A percentile compares a stretch with the other conserved stretches of the same genome.
These are phyloP conservation scores for Aspergillus sp. DNA, from an alignment of 2,329 filamentous ascomycete species.

Conservation along the genomic window DNA sequence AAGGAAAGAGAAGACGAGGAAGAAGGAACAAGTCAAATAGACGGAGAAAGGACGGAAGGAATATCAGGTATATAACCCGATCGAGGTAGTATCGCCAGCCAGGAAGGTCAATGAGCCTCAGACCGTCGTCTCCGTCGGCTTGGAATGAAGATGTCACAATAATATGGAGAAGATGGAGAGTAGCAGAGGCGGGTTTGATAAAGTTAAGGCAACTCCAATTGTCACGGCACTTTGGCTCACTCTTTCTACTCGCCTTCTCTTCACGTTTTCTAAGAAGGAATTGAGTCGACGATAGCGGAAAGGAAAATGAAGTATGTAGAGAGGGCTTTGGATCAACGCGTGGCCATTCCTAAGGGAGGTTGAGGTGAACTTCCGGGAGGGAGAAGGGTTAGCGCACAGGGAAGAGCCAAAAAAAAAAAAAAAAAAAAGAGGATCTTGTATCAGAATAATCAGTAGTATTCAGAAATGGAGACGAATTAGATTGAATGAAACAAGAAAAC, in stretches of 20 bases:
- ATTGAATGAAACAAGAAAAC: not conserved
- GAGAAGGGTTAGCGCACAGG: not conserved
- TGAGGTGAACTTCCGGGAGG: not conserved
- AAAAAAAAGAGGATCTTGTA: not conserved
- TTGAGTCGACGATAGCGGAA: not conserved
- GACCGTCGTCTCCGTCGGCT: not conserved
- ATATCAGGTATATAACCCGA: not conserved
- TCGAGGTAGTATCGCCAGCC: not conserved
- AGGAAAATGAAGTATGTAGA: not conserved
- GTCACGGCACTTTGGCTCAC: no score
- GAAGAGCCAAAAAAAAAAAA: not conserved
- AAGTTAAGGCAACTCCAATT: no score
- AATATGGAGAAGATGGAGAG: not conserved
- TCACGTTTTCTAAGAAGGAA: no score
- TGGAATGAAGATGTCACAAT: not conserved
- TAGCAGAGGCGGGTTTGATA: not conserved
- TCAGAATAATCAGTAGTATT: not conserved
- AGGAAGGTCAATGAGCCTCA: not conserved
- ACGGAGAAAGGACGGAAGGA: not conserved
- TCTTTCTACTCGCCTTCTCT: no score
- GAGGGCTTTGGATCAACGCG: slow-evolving; percentile 13
- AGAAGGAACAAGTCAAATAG: no score
- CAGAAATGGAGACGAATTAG: not conserved
- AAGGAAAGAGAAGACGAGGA: no score
- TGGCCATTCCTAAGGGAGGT: slow-evolving; percentile 11